These are phyloP conservation scores for Cercospora zeina DNA, from an alignment of 2,329 filamentous ascomycete species.

Conservation along the genomic window DNA sequence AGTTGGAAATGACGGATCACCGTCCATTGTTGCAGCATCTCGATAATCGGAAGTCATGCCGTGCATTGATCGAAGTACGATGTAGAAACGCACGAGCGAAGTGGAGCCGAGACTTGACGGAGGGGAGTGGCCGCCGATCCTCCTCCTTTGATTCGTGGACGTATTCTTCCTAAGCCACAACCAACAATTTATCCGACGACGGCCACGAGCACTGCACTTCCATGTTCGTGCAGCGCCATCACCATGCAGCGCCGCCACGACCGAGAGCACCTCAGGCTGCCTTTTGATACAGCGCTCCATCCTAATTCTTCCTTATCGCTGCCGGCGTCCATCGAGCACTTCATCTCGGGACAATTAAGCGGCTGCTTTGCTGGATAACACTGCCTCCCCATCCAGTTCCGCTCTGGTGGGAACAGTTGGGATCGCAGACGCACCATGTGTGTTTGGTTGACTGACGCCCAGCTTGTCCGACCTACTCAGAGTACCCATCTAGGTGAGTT, in stretches of 20 bases:
- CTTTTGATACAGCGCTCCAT: slow-evolving; percentile 15
- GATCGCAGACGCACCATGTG: slow-evolving; percentile 33
- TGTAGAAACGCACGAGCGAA: neutral
- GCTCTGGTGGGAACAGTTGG: slow-evolving; percentile 24
- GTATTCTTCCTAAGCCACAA: slow-evolving; percentile 12
- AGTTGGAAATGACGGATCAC: neutral
- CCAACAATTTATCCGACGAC: slow-evolving; percentile 16
- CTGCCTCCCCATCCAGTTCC: slow-evolving; percentile 26
- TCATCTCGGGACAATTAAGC: slow-evolving; percentile 24
- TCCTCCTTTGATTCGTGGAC: slow-evolving; percentile 14
- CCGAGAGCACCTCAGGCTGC: slow-evolving; percentile 11
- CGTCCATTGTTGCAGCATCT: neutral
- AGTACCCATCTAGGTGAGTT: slow-evolving; percentile 34
- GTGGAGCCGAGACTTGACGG: slow-evolving; percentile 7
- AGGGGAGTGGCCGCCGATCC: neutral
- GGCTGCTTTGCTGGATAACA: slow-evolving; percentile 19
- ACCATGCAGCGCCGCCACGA: slow-evolving; percentile 20
- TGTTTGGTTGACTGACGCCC: slow-evolving; percentile 32
- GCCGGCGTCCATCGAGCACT: slow-evolving; percentile 18
- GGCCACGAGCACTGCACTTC: slow-evolving; percentile 14
- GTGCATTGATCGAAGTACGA: neutral
- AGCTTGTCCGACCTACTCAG: slow-evolving; percentile 33
- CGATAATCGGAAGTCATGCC: neutral
- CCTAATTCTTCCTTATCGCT: slow-evolving; percentile 23
- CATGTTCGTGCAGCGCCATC: slow-evolving; percentile 6